Evolutionary conservation across 108 stramenopile species (phyloP).

Genomic region (Nannochloropsis gaditana): DNA sequence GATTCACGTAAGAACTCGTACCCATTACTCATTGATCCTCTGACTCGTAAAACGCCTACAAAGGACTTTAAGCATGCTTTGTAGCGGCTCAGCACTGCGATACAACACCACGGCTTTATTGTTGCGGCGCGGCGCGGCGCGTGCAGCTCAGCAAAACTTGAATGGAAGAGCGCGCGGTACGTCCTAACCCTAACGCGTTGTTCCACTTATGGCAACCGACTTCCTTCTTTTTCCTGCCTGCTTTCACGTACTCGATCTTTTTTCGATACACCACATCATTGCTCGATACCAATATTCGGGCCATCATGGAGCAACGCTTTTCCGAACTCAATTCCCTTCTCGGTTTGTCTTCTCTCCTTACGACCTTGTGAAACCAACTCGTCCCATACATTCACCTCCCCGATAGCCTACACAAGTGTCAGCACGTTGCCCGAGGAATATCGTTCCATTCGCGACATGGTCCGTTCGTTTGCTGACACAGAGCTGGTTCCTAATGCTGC

Average conservation of each 20-base stretch:
- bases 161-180: neutral
- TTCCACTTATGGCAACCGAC: neutral
- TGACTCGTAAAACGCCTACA: too few species aligned
- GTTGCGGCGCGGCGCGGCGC: neutral
- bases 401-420: neutral
- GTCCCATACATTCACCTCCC: neutral
- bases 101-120: neutral
- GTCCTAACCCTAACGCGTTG: neutral
- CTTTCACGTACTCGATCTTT: too few species aligned
- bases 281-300: too few species aligned
- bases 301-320: too few species aligned
- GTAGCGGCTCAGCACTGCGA: neutral
- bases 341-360: neutral
- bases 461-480: slow-evolving; percentile 86
- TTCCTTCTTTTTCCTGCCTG: neutral
- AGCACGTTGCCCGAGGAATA: slow-evolving; percentile 77
- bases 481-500: slow-evolving; percentile 82
- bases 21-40: too few species aligned
- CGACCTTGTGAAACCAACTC: neutral
- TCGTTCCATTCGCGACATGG: slow-evolving; percentile 86
- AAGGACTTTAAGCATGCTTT: neutral
- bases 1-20: too few species aligned
- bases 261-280: too few species aligned
- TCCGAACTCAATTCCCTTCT: too few species aligned
- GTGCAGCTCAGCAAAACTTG: neutral